These are phyloP conservation scores for Pyrrhoderma noxium DNA, from an alignment of 1,284 basidiomycete genomes.

Conservation along the genomic window DNA sequence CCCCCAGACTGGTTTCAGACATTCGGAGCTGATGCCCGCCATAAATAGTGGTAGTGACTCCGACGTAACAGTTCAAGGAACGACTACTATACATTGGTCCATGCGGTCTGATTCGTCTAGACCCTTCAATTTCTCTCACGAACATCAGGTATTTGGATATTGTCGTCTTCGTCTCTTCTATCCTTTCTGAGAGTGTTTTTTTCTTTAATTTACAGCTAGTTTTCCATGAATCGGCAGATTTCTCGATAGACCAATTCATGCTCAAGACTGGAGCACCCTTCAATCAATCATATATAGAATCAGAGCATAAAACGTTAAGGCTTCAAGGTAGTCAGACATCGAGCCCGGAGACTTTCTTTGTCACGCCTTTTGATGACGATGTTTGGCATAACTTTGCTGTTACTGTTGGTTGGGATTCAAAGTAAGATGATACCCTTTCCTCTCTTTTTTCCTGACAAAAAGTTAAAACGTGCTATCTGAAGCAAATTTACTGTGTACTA, in stretches of 20 bases:
- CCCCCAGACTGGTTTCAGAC: constrained; percentile 48
- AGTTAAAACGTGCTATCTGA: neutral
- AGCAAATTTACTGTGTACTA: constrained; percentile 38
- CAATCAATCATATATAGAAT: neutral
- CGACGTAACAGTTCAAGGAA: constrained; percentile 33
- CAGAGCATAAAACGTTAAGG: neutral
- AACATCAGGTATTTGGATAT: constrained; percentile 49
- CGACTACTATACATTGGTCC: constrained; percentile 50
- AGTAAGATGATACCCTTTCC: neutral
- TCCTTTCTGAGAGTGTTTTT: too few relatives aligned
- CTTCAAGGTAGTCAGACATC: constrained; percentile 2
- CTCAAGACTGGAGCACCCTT: constrained; percentile 6
- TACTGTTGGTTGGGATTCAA: constrained; percentile 4
- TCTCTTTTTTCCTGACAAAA: neutral
- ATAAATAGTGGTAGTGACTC: constrained; percentile 33
- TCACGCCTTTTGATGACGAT: constrained; percentile 36
- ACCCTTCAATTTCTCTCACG: constrained; percentile 46
- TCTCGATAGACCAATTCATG: constrained; percentile 4
- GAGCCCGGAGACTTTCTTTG: constrained; percentile 30
- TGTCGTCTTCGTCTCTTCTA: too few relatives aligned
- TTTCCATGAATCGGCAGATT: constrained; percentile 22
- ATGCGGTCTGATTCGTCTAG: constrained; percentile 37
- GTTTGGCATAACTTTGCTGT: constrained; percentile 54
- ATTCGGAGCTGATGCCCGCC: constrained; percentile 52
- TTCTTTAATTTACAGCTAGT: constrained; percentile 38